Conservation (phyloP, 192 early-diverging fungal genomes). For the Mycoemilia scoparia region DNA sequence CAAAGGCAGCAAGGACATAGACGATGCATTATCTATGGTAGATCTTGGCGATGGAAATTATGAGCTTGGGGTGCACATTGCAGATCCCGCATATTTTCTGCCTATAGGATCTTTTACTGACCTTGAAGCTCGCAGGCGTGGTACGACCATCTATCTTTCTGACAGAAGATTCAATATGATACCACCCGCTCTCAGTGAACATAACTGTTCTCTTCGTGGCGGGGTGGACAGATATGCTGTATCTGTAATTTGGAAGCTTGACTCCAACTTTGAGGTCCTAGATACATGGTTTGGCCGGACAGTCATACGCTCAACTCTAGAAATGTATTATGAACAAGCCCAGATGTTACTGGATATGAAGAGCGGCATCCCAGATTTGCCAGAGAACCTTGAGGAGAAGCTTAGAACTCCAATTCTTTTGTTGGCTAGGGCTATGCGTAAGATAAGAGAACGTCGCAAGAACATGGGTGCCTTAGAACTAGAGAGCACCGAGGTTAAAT, state of each 20-base stretch:
- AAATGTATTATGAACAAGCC: slow-evolving; percentile 62
- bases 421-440: slow-evolving; percentile 32
- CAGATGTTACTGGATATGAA: slow-evolving; percentile 45
- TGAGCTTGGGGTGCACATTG: slow-evolving; percentile 64
- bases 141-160: slow-evolving; percentile 59
- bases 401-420: slow-evolving; percentile 24
- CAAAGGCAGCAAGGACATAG: slow-evolving; percentile 59
- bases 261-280: slow-evolving; percentile 23
- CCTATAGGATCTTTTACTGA: slow-evolving; percentile 41
- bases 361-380: slow-evolving; percentile 21
- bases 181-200: slow-evolving; percentile 51
- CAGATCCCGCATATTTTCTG: slow-evolving; percentile 56
- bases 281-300: slow-evolving; percentile 55
- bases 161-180: slow-evolving; percentile 72
- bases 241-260: slow-evolving; percentile 51
- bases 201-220: slow-evolving; percentile 48
- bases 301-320: slow-evolving; percentile 50
- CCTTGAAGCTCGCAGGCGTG: slow-evolving; percentile 47
- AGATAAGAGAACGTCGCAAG: slow-evolving; percentile 34
- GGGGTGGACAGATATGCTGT: slow-evolving; percentile 51
- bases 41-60: slow-evolving; percentile 25
- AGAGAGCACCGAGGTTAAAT: slow-evolving; percentile 56
- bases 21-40: slow-evolving; percentile 54
- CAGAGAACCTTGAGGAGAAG: slow-evolving; percentile 13
- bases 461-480: slow-evolving; percentile 47